Percentiles rank a stretch among this genome's conserved stretches.
These are phyloP conservation scores for Spathaspora girioi DNA, from an alignment of 805 yeast genomes.

Conservation along the genomic window DNA sequence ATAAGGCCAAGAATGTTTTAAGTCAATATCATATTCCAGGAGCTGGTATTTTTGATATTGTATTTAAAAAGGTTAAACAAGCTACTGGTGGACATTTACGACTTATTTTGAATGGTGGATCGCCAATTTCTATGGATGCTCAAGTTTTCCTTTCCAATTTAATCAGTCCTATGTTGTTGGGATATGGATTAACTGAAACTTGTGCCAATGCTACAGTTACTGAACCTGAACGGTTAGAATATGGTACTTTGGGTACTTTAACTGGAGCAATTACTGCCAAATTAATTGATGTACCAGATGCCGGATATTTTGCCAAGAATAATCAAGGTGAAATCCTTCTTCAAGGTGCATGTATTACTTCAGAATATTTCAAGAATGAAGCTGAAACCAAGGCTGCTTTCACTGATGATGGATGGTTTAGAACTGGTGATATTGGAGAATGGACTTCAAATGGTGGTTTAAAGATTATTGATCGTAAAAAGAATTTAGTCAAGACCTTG, in stretches of 20 bases:
- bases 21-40: conserved; percentile 71
- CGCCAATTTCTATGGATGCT: conserved; percentile 78
- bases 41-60: conserved; percentile 63
- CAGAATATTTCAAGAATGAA: conserved; percentile 79
- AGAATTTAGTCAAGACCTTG: conserved; percentile 91
- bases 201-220: conserved; percentile 80
- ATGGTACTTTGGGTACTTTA: conserved; percentile 77
- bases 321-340: conserved; percentile 91
- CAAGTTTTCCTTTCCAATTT: conserved; percentile 75
- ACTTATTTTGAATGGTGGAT: conserved; percentile 82
- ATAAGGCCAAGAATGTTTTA: conserved; percentile 64
- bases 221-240: conserved; percentile 62
- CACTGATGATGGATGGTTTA: conserved; percentile 87
- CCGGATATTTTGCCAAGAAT: conserved; percentile 86
- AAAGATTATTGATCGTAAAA: conserved; percentile 86
- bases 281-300: conserved; percentile 85
- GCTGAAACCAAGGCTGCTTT: conserved; percentile 76
- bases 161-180: conserved; percentile 83
- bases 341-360: conserved; percentile 67
- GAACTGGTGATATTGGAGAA: conserved; percentile 95
- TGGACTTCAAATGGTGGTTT: conserved; percentile 81
- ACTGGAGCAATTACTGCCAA: conserved; percentile 83
- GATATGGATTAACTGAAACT: conserved; percentile 96
- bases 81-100: conserved; percentile 93
- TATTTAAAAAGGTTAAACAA: conserved; percentile 84